phyloP scores from a whole-genome alignment of 805 yeast species.

The Priceomyces medius region DNA sequence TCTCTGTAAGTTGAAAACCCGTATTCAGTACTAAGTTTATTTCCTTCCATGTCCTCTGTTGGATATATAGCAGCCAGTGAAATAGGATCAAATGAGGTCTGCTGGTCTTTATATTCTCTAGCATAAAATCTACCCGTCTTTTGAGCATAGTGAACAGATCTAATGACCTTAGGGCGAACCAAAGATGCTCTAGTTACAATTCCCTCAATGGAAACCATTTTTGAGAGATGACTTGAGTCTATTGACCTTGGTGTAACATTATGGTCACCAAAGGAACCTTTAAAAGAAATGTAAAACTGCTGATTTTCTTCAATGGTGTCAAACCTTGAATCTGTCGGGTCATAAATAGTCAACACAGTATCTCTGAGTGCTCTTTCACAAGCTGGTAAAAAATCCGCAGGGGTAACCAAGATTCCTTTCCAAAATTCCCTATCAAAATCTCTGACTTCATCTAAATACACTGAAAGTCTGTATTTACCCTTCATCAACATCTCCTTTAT shows the following conservation, averaged over 20 bases:
- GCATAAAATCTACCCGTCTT: constrained; percentile 81
- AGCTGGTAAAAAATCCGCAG: constrained; percentile 86
- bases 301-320: constrained; percentile 58
- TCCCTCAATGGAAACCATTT: constrained; percentile 87
- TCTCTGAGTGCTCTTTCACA: constrained; percentile 84
- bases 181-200: constrained; percentile 92
- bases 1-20: constrained; percentile 91
- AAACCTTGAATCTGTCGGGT: constrained; percentile 54
- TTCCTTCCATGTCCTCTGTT: constrained; percentile 88
- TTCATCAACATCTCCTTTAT: constrained; percentile 72
- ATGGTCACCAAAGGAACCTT: constrained; percentile 89
- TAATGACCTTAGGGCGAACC: constrained; percentile 86
- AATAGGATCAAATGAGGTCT: constrained; percentile 84
- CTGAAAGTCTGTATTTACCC: constrained; percentile 63
- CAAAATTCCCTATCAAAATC: constrained; percentile 79
- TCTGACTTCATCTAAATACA: constrained; percentile 83
- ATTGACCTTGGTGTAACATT: constrained; percentile 86
- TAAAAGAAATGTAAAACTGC: constrained; percentile 72
- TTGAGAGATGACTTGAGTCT: constrained; percentile 71
- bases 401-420: constrained; percentile 68
- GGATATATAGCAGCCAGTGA: constrained; percentile 86
- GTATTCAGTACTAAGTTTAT: constrained; percentile 84
- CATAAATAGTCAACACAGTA: constrained; percentile 70
- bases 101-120: constrained; percentile 88
- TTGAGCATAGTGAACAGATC: constrained; percentile 92